These are phyloP conservation scores for Didymosphaeria variabile DNA, from an alignment of 2,329 filamentous ascomycete species.

Conservation along the genomic window DNA sequence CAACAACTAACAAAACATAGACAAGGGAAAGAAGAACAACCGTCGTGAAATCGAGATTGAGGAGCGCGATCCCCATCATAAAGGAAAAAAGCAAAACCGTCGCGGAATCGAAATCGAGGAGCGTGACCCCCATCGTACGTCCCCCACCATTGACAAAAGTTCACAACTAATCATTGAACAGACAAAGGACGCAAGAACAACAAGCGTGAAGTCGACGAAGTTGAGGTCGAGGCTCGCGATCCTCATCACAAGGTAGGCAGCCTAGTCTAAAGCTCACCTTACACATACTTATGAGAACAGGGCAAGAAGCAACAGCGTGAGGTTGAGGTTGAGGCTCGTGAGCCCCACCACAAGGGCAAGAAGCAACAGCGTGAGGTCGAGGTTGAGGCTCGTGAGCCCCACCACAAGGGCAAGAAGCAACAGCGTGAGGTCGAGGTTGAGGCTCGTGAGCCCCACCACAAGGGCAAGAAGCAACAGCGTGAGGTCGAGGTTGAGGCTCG, in stretches of 20 bases:
- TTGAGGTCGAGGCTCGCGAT: conserved; percentile 8
- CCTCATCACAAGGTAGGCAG: conserved; percentile 7
- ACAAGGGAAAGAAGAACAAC: not conserved
- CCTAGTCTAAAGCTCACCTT: too few species aligned
- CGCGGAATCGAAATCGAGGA: not conserved
- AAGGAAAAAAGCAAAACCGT: not conserved
- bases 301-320: not conserved
- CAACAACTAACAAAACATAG: not conserved
- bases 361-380: conserved; percentile 1
- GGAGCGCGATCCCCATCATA: conserved; percentile 3
- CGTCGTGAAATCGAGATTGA: conserved; percentile 2
- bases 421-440: not conserved
- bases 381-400: conserved; percentile 3
- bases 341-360: not conserved
- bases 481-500: not conserved
- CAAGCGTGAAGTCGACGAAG: conserved; percentile 1
- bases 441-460: not conserved
- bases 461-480: conserved; percentile 2
- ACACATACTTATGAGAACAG: not conserved
- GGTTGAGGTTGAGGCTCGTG: not conserved
- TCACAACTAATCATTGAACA: too few species aligned
- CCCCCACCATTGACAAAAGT: too few species aligned
- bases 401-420: conserved; percentile 9
- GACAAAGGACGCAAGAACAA: conserved; percentile 4
- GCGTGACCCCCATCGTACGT: conserved; percentile 8